phyloP scores from a whole-genome alignment of 345 rosid genomes.

The Populus pruinosa region DNA sequence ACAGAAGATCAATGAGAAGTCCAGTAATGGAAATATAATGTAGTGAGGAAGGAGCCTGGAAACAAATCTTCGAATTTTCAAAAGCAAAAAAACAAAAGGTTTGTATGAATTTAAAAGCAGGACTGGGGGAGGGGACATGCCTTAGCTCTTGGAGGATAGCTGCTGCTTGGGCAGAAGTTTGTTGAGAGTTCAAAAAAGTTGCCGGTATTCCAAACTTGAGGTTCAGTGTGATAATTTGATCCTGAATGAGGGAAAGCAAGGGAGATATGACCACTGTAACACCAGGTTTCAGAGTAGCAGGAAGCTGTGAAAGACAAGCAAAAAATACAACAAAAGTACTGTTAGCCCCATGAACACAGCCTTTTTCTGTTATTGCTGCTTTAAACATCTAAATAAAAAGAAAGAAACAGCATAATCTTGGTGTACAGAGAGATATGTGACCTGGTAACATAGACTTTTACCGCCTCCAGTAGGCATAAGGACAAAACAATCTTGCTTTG shows the following conservation, averaged over 20 bases:
- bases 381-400: neutral
- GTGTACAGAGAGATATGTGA: conserved; percentile 21
- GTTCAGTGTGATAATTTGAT: conserved; percentile 76
- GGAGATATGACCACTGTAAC: conserved; percentile 88
- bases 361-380: neutral
- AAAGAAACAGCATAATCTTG: neutral
- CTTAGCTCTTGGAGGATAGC: conserved; percentile 79
- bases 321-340: conserved; percentile 6
- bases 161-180: conserved; percentile 71
- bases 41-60: neutral
- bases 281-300: conserved; percentile 80
- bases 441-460: conserved; percentile 91
- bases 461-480: conserved; percentile 96
- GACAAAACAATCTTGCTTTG: conserved; percentile 72
- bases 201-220: conserved; percentile 81
- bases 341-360: neutral
- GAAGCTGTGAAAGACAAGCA: conserved; percentile 48
- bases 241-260: conserved; percentile 82
- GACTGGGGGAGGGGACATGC: conserved; percentile 17
- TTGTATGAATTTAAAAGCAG: neutral
- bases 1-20: conserved; percentile 3
- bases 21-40: neutral
- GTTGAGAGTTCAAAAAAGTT: conserved; percentile 85
- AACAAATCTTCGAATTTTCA: conserved; percentile 1
- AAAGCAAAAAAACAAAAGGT: neutral